These are phyloP conservation scores for Candida vartiovaarae DNA, from an alignment of 805 yeast genomes.

Conservation along the genomic window DNA sequence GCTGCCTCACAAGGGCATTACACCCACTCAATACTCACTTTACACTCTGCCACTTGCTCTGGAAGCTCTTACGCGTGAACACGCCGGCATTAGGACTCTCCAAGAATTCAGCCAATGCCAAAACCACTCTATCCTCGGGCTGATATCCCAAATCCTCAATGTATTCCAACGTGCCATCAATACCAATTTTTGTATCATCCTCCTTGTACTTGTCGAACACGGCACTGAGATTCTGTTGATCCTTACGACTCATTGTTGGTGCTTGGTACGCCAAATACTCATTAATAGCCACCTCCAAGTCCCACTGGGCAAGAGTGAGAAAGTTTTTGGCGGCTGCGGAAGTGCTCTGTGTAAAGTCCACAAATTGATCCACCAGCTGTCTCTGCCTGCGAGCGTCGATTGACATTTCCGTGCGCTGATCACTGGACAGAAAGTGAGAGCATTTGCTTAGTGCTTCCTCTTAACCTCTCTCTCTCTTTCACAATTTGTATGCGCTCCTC, in stretches of 20 bases:
- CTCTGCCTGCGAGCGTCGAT: constrained; percentile 14
- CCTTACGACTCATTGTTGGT: constrained; percentile 9
- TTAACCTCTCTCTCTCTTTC: too few relatives aligned
- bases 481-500: too few relatives aligned
- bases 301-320: constrained; percentile 16
- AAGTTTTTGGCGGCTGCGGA: constrained; percentile 19
- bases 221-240: constrained; percentile 8
- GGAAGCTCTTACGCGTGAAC: constrained; percentile 43
- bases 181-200: constrained; percentile 40
- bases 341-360: constrained; percentile 22
- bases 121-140: constrained; percentile 67
- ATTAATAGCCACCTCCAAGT: constrained; percentile 24
- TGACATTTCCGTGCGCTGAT: constrained; percentile 10
- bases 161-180: constrained; percentile 72
- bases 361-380: constrained; percentile 23
- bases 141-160: constrained; percentile 60
- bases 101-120: constrained; percentile 65
- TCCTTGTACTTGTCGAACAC: constrained; percentile 22
- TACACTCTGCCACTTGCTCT: constrained; percentile 47
- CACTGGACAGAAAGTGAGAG: too few relatives aligned
- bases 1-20: too few relatives aligned
- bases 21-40: constrained; percentile 1
- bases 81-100: constrained; percentile 62
- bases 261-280: constrained; percentile 19
- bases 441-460: too few relatives aligned